Conservation (phyloP, 2,329 filamentous ascomycete genomes). For the Aspergillus sp. region DNA sequence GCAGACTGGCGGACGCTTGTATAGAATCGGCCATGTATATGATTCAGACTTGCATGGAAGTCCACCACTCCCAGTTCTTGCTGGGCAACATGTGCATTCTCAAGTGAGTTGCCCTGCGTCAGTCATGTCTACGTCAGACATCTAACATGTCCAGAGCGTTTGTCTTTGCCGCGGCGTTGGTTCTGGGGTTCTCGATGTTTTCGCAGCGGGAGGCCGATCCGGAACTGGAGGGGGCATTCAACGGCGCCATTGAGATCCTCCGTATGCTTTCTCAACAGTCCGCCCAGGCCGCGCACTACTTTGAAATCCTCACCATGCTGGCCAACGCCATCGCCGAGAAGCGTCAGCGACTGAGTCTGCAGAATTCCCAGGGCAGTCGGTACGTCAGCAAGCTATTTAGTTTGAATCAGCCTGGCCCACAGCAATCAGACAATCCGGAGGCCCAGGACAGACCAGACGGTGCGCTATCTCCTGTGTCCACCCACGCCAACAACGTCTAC, state of each 20-base stretch:
- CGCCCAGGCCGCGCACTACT: conserved; percentile 49
- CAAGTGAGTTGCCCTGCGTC: conserved; percentile 42
- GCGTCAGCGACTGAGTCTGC: conserved; percentile 22
- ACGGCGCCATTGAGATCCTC: conserved; percentile 43
- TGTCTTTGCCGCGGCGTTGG: conserved; percentile 48
- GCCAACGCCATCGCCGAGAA: conserved; percentile 38
- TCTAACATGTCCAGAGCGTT: conserved; percentile 32
- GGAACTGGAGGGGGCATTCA: conserved; percentile 36
- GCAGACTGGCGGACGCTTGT: conserved; percentile 43
- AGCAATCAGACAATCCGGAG: not conserved
- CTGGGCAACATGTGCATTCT: conserved; percentile 51
- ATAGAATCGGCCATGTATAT: conserved; percentile 48
- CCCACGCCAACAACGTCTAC: not conserved
- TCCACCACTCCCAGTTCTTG: conserved; percentile 36
- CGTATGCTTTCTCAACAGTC: conserved; percentile 40
- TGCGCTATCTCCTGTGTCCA: conserved; percentile 4
- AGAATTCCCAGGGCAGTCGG: conserved; percentile 20
- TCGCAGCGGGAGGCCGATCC: conserved; percentile 38
- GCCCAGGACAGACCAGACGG: conserved; percentile 5
- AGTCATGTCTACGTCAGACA: not conserved
- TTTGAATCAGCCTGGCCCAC: conserved; percentile 13
- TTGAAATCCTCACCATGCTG: conserved; percentile 44
- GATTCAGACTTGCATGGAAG: conserved; percentile 45
- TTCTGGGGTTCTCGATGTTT: conserved; percentile 50
- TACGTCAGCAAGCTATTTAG: conserved; percentile 32